These are phyloP conservation scores for Myxozyma monticola DNA, from an alignment of 805 yeast genomes.

Conservation along the genomic window DNA sequence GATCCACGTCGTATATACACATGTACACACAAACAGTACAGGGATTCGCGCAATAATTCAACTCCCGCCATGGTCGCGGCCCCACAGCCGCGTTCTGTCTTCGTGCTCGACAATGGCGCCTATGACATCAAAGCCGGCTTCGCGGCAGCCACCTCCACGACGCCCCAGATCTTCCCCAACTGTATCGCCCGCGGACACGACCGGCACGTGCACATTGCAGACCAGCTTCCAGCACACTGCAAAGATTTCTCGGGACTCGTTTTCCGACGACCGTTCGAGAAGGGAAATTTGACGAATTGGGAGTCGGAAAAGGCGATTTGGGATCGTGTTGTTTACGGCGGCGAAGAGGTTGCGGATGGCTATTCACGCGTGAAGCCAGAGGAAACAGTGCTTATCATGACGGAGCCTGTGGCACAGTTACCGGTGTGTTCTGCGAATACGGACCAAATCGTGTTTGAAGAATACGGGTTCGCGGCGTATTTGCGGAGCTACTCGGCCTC, in stretches of 20 bases:
- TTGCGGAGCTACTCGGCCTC: slow-evolving; percentile 57
- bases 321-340: slow-evolving; percentile 66
- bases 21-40: too few relatives aligned
- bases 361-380: slow-evolving; percentile 39
- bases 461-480: slow-evolving; percentile 73
- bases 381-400: slow-evolving; percentile 63
- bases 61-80: slow-evolving; percentile 16
- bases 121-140: slow-evolving; percentile 71
- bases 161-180: slow-evolving; percentile 54
- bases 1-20: too few relatives aligned
- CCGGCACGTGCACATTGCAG: slow-evolving; percentile 70
- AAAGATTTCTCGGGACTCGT: slow-evolving; percentile 73
- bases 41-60: too few relatives aligned
- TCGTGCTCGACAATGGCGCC: slow-evolving; percentile 89
- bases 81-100: slow-evolving; percentile 17
- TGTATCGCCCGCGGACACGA: slow-evolving; percentile 74
- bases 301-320: slow-evolving; percentile 83
- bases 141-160: slow-evolving; percentile 38
- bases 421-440: slow-evolving; percentile 80
- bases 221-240: slow-evolving; percentile 56
- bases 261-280: slow-evolving; percentile 79
- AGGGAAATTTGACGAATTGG: slow-evolving; percentile 90
- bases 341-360: background rate
- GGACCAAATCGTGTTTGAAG: slow-evolving; percentile 93
- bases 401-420: slow-evolving; percentile 79